Evolutionary conservation across 352 stramenopile species (phyloP), one percentile per base, ranked within the genome.

Genomic region (Phytopythium ostracodes): DNA sequence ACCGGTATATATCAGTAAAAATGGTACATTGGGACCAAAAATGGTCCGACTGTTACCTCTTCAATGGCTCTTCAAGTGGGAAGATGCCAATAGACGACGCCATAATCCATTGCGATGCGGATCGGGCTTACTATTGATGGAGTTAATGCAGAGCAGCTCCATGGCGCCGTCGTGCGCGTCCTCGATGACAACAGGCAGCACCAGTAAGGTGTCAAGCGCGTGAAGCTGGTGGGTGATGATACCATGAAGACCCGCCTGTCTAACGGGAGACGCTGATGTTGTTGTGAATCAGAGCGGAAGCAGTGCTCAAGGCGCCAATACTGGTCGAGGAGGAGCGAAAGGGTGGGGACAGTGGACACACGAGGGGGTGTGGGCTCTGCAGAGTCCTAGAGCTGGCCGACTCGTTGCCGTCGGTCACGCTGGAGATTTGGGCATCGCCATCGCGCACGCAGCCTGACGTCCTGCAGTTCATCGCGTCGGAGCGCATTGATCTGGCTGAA

Each of bases 391-490:
- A 53, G 24, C 11, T 53, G 4, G 22, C 46, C 1, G 46, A 53
- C 3, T 20, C 46, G 15, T 24, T 35, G 46, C 4, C 25, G 12
- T 9, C 46, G 24, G 24, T 6, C 14, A 18, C 24, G 15, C 11
- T 53, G 18, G 46, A 35, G 46, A 11, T 53, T 29, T 53, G 46
- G 46, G 14, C 24, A 15, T 11, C 12, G 24, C 24, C 24, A 3
- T 33, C 46, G 1, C 24, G 4, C 2, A 12, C 14, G 46, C 12
- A 35, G 12, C 42, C 63, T 38, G 24, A 67, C 66, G 7, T 68
- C 11, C 56, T 82, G 31, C 68, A 79, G 44, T 75, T 73, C 65
- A 35, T 71, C 24, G 63, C 25, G 2, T 40, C 24, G 18, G 68
- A 59, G 40, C 59, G 17, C 31, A 51, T 81, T 40, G 63, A 77